Evolutionary conservation across 305 asterid genomes (phyloP).

Genomic region (Fraxinus floribunda): DNA sequence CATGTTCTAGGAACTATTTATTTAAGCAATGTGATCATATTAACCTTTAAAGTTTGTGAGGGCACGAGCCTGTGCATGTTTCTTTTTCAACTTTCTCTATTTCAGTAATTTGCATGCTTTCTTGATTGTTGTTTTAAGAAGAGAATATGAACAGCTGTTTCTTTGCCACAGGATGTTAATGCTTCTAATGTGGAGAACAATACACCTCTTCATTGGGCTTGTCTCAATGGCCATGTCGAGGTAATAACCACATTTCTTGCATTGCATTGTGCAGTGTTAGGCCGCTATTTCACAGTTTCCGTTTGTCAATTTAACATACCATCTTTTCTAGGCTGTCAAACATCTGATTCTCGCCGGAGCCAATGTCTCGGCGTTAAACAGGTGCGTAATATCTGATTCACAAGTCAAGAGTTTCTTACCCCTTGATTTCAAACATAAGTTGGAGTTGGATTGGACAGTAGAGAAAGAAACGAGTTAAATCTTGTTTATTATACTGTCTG

Average conservation of each 20-base stretch:
- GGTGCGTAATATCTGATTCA: conserved; percentile 34
- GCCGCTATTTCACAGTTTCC: background rate
- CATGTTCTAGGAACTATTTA: too few species aligned
- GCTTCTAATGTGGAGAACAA: conserved; percentile 74
- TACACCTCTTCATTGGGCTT: conserved; percentile 96
- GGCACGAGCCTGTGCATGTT: too few species aligned
- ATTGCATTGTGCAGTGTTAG: background rate
- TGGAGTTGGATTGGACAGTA: background rate
- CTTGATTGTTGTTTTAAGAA: background rate
- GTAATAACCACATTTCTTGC: conserved; percentile 30
- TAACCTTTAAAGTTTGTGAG: too few species aligned
- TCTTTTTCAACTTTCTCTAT: too few species aligned
- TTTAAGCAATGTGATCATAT: too few species aligned
- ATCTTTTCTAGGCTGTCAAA: conserved; percentile 57
- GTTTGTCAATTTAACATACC: background rate
- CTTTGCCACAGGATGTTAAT: conserved; percentile 68
- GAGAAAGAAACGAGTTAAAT: background rate
- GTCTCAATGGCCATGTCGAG: conserved; percentile 83
- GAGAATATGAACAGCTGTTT: conserved; percentile 16
- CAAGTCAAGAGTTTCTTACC: background rate
- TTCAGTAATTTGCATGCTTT: background rate
- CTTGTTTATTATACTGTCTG: background rate
- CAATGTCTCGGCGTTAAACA: conserved; percentile 58
- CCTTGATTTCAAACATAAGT: background rate
- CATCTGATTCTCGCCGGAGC: conserved; percentile 76